A percentile compares a stretch with the other conserved stretches of the same genome.
These are phyloP conservation scores for Penicillium sp. DNA, from an alignment of 2,329 filamentous ascomycete species.

Conservation along the genomic window DNA sequence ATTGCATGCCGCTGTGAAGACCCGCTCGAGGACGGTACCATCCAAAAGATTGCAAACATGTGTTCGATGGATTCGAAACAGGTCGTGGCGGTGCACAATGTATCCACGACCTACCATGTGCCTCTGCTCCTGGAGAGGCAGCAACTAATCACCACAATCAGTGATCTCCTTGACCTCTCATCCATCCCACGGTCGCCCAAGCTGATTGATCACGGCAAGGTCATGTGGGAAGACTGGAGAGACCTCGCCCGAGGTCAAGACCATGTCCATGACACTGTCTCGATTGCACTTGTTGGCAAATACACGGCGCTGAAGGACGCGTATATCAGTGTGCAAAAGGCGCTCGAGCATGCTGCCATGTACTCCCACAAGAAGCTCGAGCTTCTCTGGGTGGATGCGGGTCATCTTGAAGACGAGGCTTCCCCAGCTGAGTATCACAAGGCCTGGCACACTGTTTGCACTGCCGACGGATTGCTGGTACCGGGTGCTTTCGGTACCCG, in stretches of 20 bases:
- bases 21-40: conserved; percentile 64
- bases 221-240: conserved; percentile 76
- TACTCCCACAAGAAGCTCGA: conserved; percentile 16
- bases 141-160: conserved; percentile 63
- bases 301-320: conserved; percentile 80
- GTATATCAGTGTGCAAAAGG: conserved; percentile 77
- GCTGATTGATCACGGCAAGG: conserved; percentile 56
- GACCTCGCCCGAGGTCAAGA: conserved; percentile 61
- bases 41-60: conserved; percentile 80
- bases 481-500: conserved; percentile 76
- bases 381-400: conserved; percentile 77
- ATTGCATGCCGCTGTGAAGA: conserved; percentile 89
- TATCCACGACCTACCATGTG: conserved; percentile 88
- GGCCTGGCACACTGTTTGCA: conserved; percentile 75
- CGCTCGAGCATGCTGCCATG: conserved; percentile 37
- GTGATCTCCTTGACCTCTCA: conserved; percentile 60
- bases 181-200: conserved; percentile 47
- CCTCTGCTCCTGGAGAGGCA: conserved; percentile 86
- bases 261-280: conserved; percentile 62
- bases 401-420: conserved; percentile 66
- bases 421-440: conserved; percentile 73
- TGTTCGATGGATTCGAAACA: conserved; percentile 83
- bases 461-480: conserved; percentile 50
- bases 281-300: conserved; percentile 86
- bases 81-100: conserved; percentile 80